These are phyloP conservation scores for Porcisia hertigi DNA, from an alignment of 208 protist genomes.

Conservation along the genomic window DNA sequence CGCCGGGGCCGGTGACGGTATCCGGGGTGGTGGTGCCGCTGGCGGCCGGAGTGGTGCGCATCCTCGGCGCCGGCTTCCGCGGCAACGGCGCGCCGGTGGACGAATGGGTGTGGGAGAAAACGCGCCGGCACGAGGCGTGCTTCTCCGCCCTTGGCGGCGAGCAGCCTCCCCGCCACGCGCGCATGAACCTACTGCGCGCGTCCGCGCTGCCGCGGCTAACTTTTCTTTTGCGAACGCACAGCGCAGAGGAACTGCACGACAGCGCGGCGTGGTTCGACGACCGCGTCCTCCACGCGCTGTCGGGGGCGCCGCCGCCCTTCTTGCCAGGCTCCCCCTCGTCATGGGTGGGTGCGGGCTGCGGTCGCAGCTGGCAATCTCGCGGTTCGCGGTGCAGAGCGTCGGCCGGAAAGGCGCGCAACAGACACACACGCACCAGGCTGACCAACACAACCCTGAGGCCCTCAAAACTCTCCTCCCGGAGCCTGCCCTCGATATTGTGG, in stretches of 20 bases:
- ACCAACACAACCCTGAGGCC: slow-evolving; percentile 5
- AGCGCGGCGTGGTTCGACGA: slow-evolving; percentile 30
- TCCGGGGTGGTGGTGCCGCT: neutral
- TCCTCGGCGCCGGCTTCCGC: slow-evolving; percentile 32
- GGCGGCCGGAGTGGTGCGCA: neutral
- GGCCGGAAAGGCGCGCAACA: slow-evolving; percentile 26
- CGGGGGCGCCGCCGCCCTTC: neutral
- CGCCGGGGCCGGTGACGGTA: neutral
- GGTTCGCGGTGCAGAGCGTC: slow-evolving; percentile 28
- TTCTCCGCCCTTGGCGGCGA: slow-evolving; percentile 13
- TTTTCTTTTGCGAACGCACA: slow-evolving; percentile 35
- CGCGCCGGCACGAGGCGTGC: slow-evolving; percentile 11
- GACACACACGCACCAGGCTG: slow-evolving; percentile 9
- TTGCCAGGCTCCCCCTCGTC: slow-evolving; percentile 27
- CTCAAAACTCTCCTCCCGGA: slow-evolving; percentile 24
- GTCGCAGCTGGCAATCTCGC: slow-evolving; percentile 16
- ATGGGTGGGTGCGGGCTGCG: slow-evolving; percentile 33
- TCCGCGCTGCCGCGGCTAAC: slow-evolving; percentile 27
- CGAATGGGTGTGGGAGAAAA: slow-evolving; percentile 12
- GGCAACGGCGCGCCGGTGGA: neutral
- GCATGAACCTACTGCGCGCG: slow-evolving; percentile 22
- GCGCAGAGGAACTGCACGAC: slow-evolving; percentile 5
- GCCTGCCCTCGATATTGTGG: slow-evolving; percentile 27
- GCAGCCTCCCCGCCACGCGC: neutral
- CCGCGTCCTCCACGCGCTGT: slow-evolving; percentile 14